Conservation (phyloP, 1,139 yeast genomes). For the Waltiozyma sp. region DNA sequence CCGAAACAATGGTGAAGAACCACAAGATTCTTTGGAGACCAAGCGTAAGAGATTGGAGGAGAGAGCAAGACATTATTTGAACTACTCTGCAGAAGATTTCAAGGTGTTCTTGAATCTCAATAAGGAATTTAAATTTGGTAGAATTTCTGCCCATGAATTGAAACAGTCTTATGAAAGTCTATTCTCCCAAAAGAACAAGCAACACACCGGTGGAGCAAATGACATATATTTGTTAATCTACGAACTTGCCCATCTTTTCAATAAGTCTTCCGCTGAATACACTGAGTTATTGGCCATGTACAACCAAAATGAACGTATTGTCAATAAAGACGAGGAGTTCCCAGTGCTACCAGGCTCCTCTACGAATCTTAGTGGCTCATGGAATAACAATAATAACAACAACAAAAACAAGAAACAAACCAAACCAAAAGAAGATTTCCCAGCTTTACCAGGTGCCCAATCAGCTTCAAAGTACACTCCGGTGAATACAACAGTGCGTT, state of each 20-base stretch:
- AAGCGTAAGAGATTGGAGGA: constrained; percentile 66
- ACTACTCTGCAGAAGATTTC: constrained; percentile 38
- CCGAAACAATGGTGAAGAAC: constrained; percentile 16
- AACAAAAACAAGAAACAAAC: constrained; percentile 7
- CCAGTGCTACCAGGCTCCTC: constrained; percentile 40
- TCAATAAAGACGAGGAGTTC: constrained; percentile 27
- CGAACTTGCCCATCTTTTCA: constrained; percentile 47
- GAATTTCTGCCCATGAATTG: constrained; percentile 39
- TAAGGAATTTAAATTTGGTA: constrained; percentile 34
- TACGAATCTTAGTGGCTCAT: constrained; percentile 14
- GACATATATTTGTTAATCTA: constrained; percentile 44
- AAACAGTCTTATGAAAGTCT: constrained; percentile 38
- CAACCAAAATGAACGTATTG: constrained; percentile 23
- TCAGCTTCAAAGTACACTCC: constrained; percentile 10
- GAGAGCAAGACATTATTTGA: constrained; percentile 70
- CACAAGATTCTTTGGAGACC: constrained; percentile 35
- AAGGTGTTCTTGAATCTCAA: constrained; percentile 41
- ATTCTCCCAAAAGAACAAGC: constrained; percentile 28
- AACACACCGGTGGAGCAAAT: constrained; percentile 18
- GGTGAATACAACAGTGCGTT: constrained; percentile 14
- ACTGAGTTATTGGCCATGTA: constrained; percentile 23
- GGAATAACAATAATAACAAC: constrained; percentile 14
- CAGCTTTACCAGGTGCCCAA: constrained; percentile 13
- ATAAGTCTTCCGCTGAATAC: constrained; percentile 26
- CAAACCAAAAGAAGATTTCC: constrained; percentile 18